Evolutionary conservation across 345 rosid genomes (phyloP), one percentile per base, ranked within the genome.

Genomic region (Pseudoturritis turrita): DNA sequence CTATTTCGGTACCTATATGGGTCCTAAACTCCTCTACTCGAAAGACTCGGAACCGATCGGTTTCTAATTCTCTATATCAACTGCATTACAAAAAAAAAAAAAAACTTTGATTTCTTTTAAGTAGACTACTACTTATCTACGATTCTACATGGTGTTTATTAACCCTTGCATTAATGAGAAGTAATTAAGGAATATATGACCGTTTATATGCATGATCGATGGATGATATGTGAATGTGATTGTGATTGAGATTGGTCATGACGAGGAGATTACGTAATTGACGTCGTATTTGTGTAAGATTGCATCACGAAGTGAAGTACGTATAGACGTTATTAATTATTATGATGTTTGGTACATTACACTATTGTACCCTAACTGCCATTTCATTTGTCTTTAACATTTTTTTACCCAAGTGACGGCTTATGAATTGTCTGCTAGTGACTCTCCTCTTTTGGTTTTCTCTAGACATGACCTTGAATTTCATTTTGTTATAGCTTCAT

Each of bases 321-420:
- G 35, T 75, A 51, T 8, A 60, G 59, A 51, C 57, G 52, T 75
- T 68, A 68, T 67, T 51, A 60, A 31, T 52, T 53, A 74, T 59
- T 50, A 74, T 66, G 46, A 74, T 66, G 54, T 49, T 65, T 39
- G 44, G 72, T 65, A 54, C 71, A 64, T 72, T n/a, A n/a, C n/a
- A 61, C 77, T 49, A n/a, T 40, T 49, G 78, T 74, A 74, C 78
- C 37, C 53, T 74, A 64, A 65, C 65, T 64, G 77, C 35, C 43
- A 64, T 73, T 55, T 26, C 14, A 64, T 64, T 45, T 73, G 57
- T 54, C 41, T 73, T 52, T 45, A 25, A 64, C 71, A 64, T 3
- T 51, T 44, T 23, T 46, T 64, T 15, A 39, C 57, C 65, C 11
- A 65, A 73, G 71, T 64, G 58, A 73, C 25, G 65, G 52, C 51